phyloP scores from a whole-genome alignment of 495 filamentous ascomycete species.

The Neurospora sp. region DNA sequence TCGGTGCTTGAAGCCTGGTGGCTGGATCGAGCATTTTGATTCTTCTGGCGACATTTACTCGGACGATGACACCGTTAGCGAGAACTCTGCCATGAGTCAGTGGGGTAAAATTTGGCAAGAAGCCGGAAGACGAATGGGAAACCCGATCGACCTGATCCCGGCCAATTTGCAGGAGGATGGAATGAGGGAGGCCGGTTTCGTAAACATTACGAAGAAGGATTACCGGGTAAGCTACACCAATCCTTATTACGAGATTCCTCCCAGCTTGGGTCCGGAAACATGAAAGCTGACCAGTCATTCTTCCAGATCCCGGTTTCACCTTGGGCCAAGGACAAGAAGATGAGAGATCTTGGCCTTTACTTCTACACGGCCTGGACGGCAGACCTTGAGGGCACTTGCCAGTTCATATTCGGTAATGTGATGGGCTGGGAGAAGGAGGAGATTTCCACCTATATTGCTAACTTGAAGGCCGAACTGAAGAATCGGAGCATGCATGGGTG shows the following conservation, averaged over 20 bases:
- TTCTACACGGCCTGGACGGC: not conserved
- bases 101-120: slow-evolving; percentile 16
- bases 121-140: slow-evolving; percentile 15
- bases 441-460: slow-evolving; percentile 9
- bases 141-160: slow-evolving; percentile 8
- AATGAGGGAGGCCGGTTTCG: slow-evolving; percentile 17
- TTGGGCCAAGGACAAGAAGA: not conserved
- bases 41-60: not conserved
- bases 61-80: not conserved
- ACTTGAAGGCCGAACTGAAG: slow-evolving; percentile 9
- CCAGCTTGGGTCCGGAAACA: not conserved
- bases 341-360: not conserved
- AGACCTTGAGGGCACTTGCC: not conserved
- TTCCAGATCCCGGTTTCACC: not conserved
- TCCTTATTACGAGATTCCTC: not conserved
- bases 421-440: slow-evolving; percentile 17
- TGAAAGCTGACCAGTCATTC: not conserved
- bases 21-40: slow-evolving; percentile 14
- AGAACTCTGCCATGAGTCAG: slow-evolving; percentile 2
- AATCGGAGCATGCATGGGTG: slow-evolving; percentile 8
- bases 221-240: not conserved
- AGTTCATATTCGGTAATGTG: slow-evolving; percentile 21
- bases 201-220: not conserved
- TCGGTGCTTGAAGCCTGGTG: slow-evolving; percentile 26
- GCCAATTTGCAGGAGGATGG: slow-evolving; percentile 10